A percentile compares a stretch with the other conserved stretches of the same genome.
These are phyloP conservation scores for Lenzites betulinus DNA, from an alignment of 768 basidiomycete genomes.

Conservation along the genomic window DNA sequence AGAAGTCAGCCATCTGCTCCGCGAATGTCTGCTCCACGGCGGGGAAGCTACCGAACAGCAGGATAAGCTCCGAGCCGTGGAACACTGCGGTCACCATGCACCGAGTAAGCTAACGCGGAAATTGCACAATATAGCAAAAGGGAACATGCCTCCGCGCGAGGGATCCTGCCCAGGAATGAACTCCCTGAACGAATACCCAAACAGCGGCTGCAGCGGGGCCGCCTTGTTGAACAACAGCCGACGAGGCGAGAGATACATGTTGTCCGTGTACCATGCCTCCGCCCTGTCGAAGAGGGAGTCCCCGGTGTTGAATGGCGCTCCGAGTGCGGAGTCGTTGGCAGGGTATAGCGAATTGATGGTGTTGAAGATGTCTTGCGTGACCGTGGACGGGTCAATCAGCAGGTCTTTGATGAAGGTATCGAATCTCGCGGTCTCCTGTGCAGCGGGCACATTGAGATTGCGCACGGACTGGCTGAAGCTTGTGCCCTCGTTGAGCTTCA, in stretches of 20 bases:
- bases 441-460: constrained; percentile 40
- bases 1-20: constrained; percentile 51
- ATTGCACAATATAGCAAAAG: neutral
- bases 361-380: constrained; percentile 44
- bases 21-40: constrained; percentile 49
- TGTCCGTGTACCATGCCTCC: constrained; percentile 58
- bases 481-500: constrained; percentile 61
- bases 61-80: constrained; percentile 50
- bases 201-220: constrained; percentile 49
- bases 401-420: constrained; percentile 48
- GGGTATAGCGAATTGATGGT: constrained; percentile 46
- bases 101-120: too few relatives aligned
- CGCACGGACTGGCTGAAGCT: constrained; percentile 43
- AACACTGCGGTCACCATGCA: constrained; percentile 35
- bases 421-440: constrained; percentile 47
- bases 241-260: constrained; percentile 55
- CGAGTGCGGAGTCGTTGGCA: constrained; percentile 47
- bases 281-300: constrained; percentile 60
- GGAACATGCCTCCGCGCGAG: constrained; percentile 46
- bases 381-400: constrained; percentile 53
- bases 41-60: constrained; percentile 53
- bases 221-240: constrained; percentile 53
- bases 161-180: constrained; percentile 57
- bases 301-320: constrained; percentile 58
- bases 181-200: constrained; percentile 56